A percentile compares a stretch with the other conserved stretches of the same genome.
Conservation (phyloP, 306 rosid species). For the Pterocarpus santalinus region DNA sequence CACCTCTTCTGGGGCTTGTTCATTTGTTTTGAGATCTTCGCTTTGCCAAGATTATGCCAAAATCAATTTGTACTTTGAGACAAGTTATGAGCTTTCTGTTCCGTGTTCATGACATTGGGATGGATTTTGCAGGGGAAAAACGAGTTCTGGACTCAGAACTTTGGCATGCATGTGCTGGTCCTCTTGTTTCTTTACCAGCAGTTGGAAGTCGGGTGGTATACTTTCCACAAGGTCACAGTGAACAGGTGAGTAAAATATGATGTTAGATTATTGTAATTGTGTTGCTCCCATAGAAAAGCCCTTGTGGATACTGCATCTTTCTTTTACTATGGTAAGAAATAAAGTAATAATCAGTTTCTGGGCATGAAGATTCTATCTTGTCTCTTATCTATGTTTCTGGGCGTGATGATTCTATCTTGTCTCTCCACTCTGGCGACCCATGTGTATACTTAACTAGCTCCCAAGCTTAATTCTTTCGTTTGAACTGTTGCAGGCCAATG, state of each 20-base stretch:
- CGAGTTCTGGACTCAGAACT: slow-evolving; percentile 94
- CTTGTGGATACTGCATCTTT: slow-evolving; percentile 34
- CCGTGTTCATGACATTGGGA: slow-evolving; percentile 38
- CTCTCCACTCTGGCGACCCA: too few relatives aligned
- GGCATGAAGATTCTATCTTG: slow-evolving; percentile 34
- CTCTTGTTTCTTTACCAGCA: slow-evolving; percentile 91
- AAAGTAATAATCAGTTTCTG: slow-evolving; percentile 42
- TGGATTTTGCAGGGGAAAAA: slow-evolving; percentile 81
- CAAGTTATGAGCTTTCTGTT: slow-evolving; percentile 34
- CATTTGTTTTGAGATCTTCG: slow-evolving; percentile 48
- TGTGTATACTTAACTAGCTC: too few relatives aligned
- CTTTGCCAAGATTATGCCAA: slow-evolving; percentile 32
- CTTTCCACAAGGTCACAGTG: slow-evolving; percentile 98
- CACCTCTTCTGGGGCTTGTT: slow-evolving; percentile 30
- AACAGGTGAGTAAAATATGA: slow-evolving; percentile 68
- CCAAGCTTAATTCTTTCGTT: background rate
- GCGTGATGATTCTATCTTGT: too few relatives aligned
- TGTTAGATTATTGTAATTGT: slow-evolving; percentile 48
- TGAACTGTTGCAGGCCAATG: slow-evolving; percentile 33
- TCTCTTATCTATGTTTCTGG: slow-evolving; percentile 35
- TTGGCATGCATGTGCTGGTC: slow-evolving; percentile 99
- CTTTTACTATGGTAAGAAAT: slow-evolving; percentile 41
- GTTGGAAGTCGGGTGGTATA: slow-evolving; percentile 93
- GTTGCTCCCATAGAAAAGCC: background rate
- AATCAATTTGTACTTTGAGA: slow-evolving; percentile 34